phyloP scores from a whole-genome alignment of 2,329 filamentous ascomycete genomes.

The Dactylellina parvicollis region DNA sequence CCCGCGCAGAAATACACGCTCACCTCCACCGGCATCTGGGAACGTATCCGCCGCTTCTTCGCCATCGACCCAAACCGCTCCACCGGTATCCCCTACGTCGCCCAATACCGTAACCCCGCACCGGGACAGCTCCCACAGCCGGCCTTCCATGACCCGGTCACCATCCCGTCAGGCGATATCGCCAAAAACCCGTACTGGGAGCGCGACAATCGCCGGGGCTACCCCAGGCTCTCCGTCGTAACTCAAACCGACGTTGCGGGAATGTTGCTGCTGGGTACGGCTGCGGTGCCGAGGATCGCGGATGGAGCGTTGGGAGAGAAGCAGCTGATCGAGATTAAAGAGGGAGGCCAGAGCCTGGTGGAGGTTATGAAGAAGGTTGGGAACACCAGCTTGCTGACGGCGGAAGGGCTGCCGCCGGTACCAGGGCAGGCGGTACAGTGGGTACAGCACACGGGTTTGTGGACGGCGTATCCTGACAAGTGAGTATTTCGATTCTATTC shows the following conservation, averaged over 20 bases:
- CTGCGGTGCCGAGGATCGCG: conserved; percentile 80
- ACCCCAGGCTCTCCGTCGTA: conserved; percentile 81
- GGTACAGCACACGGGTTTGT: conserved; percentile 66
- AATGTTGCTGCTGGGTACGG: conserved; percentile 84
- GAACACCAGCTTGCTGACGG: conserved; percentile 69
- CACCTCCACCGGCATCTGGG: conserved; percentile 89
- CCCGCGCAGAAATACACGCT: conserved; percentile 87
- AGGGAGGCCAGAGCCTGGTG: conserved; percentile 78
- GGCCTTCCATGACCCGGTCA: conserved; percentile 82
- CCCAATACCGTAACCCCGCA: conserved; percentile 86
- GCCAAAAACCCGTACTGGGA: conserved; percentile 97
- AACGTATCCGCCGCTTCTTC: conserved; percentile 78
- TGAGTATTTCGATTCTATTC: conserved; percentile 64
- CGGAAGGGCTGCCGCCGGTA: conserved; percentile 84
- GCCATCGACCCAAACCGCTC: conserved; percentile 88
- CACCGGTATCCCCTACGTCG: conserved; percentile 90
- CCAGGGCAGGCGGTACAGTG: conserved; percentile 73
- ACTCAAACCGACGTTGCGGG: conserved; percentile 85
- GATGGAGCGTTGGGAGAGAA: conserved; percentile 78
- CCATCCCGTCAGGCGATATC: conserved; percentile 82
- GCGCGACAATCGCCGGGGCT: conserved; percentile 83
- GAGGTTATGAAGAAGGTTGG: conserved; percentile 75
- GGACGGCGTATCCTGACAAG: conserved; percentile 76
- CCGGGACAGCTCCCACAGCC: conserved; percentile 77
- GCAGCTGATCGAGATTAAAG: conserved; percentile 78